These are phyloP conservation scores for Neoboletus magnificus DNA, from an alignment of 768 basidiomycete genomes.

Conservation along the genomic window DNA sequence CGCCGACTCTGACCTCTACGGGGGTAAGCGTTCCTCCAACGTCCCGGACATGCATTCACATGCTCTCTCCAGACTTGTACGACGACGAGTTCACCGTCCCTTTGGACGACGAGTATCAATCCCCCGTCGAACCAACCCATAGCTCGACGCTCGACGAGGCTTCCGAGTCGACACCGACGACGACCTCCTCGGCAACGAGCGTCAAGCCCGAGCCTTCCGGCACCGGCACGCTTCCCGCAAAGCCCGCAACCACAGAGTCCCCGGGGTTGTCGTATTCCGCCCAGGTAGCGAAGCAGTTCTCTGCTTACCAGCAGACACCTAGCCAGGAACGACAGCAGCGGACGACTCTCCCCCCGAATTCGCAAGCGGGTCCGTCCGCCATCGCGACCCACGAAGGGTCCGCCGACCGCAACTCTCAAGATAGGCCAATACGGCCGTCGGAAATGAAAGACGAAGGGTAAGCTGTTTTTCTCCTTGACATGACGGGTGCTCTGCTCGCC, in stretches of 20 bases:
- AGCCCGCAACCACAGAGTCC: slow-evolving; percentile 24
- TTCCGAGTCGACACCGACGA: slow-evolving; percentile 15
- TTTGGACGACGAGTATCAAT: slow-evolving; percentile 31
- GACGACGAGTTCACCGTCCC: slow-evolving; percentile 41
- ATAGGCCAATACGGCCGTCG: slow-evolving; percentile 58
- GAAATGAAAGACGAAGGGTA: slow-evolving; percentile 86
- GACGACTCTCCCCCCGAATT: slow-evolving; percentile 22
- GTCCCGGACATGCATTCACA: neutral
- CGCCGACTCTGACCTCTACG: slow-evolving; percentile 43
- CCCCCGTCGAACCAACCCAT: slow-evolving; percentile 24
- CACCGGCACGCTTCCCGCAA: slow-evolving; percentile 26
- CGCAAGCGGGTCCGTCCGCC: slow-evolving; percentile 25
- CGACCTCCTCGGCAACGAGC: slow-evolving; percentile 17
- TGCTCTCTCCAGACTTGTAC: slow-evolving; percentile 45
- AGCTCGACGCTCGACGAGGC: slow-evolving; percentile 13
- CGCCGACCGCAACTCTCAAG: slow-evolving; percentile 34
- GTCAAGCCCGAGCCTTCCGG: slow-evolving; percentile 22
- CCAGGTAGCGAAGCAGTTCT: slow-evolving; percentile 64
- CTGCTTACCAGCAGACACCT: slow-evolving; percentile 60
- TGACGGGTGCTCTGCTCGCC: slow-evolving; percentile 14
- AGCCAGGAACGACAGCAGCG: slow-evolving; percentile 60
- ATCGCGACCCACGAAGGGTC: slow-evolving; percentile 38
- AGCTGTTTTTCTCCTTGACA: slow-evolving; percentile 36
- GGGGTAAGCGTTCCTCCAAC: slow-evolving; percentile 35
- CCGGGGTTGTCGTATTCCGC: slow-evolving; percentile 53